Evolutionary conservation across 2,329 filamentous ascomycete genomes (phyloP), one percentile per base, ranked within the genome.

Genomic region (Cladosporium colombiae): DNA sequence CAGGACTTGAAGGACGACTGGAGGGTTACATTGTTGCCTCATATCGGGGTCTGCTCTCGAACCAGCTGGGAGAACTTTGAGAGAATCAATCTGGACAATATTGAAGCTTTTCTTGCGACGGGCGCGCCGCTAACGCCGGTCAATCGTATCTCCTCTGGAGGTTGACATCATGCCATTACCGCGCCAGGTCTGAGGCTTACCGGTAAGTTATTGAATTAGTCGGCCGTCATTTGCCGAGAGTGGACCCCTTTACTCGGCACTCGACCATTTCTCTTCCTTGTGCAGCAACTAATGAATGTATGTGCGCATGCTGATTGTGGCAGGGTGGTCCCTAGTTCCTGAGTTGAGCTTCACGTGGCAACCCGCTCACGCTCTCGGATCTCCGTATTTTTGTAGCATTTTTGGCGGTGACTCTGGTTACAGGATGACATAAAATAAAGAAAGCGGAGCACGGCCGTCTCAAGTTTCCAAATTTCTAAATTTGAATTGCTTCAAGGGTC

Each of bases 1-100:
- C 77, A 79, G 1, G 85, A 83, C 0, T 73, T 84, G 27, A 69
- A 58, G 13, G 73, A 74, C 44, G 74, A 78, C 69, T 73, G 73
- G 65, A 74, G 71, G 61, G 72, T 74, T 7, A 77, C 76, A 2
- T 65, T 78, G 53, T 25, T 57, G 33, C 53, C 53, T 14, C 53
- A 57, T 16, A 57, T 57, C 16, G 53, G 53, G 11, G 53, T 57
- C 14, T 31, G 27, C 5, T 57, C 53, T 6, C 53, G 53, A 1
- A 57, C 29, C 7, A 57, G 53, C 53, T 57, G 53, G 53, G 53
- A 57, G 31, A 37, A 57, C 21, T 57, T 57, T 21, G 53, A 57
- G n/a, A 57, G 31, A 21, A 57, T 57, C 3, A 57, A 57, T 23
- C 6, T 57, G 18, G 31, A 57, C 11, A 57, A 57, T 21, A 37